Evolutionary conservation across 495 filamentous ascomycete species (phyloP).

Genomic region (Xanthoparmelia taractica): DNA sequence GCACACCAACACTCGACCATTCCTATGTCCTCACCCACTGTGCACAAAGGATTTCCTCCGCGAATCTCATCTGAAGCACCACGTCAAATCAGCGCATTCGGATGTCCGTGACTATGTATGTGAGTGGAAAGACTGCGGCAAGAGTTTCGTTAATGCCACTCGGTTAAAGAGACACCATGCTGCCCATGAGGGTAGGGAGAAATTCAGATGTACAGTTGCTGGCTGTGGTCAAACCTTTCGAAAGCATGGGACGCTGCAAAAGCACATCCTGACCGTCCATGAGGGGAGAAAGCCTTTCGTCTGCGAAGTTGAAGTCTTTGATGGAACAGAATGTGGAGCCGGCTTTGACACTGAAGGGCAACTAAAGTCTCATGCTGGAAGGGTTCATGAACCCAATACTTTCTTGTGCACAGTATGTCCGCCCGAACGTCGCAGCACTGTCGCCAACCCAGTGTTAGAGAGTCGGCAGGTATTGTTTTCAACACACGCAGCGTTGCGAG

Average conservation of each 20-base stretch:
- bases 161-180: constrained; percentile 61
- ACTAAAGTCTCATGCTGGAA: constrained; percentile 61
- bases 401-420: constrained; percentile 68
- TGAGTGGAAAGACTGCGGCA: constrained; percentile 60
- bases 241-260: constrained; percentile 78
- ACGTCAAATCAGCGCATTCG: constrained; percentile 74
- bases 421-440: constrained; percentile 1
- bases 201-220: constrained; percentile 64
- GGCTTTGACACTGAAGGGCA: constrained; percentile 64
- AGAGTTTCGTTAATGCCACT: constrained; percentile 69
- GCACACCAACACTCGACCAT: constrained; percentile 72
- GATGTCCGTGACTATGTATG: constrained; percentile 65
- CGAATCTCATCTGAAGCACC: constrained; percentile 71
- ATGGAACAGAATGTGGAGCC: constrained; percentile 51
- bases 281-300: constrained; percentile 57
- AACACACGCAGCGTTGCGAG: constrained; percentile 60
- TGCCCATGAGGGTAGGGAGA: constrained; percentile 59
- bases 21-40: constrained; percentile 53
- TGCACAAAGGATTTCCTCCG: constrained; percentile 80
- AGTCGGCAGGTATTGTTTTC: constrained; percentile 44
- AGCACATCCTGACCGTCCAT: constrained; percentile 70
- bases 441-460: background rate
- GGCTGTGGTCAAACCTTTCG: constrained; percentile 75
- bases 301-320: constrained; percentile 49
- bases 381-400: constrained; percentile 57